Percentiles rank a stretch among this genome's conserved stretches.
Conservation (phyloP, 2,329 filamentous ascomycete species). For the Cladosporium sp. region DNA sequence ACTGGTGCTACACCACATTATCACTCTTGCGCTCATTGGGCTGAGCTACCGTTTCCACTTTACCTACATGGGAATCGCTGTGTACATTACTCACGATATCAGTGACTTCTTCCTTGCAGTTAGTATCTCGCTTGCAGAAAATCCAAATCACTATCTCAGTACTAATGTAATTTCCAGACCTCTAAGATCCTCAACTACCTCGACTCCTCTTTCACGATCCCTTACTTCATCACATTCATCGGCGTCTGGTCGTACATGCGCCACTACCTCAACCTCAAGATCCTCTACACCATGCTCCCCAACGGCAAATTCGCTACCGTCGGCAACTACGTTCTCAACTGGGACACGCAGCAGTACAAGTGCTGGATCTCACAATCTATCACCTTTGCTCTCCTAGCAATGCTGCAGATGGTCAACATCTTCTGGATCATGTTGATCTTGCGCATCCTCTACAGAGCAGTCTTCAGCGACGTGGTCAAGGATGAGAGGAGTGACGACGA, state of each 20-base stretch:
- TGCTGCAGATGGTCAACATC: slow-evolving; percentile 70
- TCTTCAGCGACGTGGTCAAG: slow-evolving; percentile 56
- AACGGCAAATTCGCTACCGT: slow-evolving; percentile 62
- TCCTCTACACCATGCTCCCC: slow-evolving; percentile 70
- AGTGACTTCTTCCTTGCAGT: slow-evolving; percentile 94
- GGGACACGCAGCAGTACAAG: slow-evolving; percentile 74
- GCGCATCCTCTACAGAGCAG: slow-evolving; percentile 68
- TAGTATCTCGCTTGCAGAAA: slow-evolving; percentile 35
- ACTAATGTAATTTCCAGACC: slow-evolving; percentile 51
- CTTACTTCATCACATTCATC: slow-evolving; percentile 82
- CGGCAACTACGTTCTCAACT: slow-evolving; percentile 71
- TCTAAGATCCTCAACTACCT: slow-evolving; percentile 92
- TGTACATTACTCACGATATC: slow-evolving; percentile 93
- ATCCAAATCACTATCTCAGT: background rate
- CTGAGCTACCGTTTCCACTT: slow-evolving; percentile 95
- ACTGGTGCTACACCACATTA: slow-evolving; percentile 84
- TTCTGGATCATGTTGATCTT: slow-evolving; percentile 80
- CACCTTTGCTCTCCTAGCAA: slow-evolving; percentile 59
- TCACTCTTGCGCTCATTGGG: slow-evolving; percentile 77
- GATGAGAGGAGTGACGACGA: slow-evolving; percentile 74
- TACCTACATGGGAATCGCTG: slow-evolving; percentile 86
- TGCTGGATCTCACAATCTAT: slow-evolving; percentile 66
- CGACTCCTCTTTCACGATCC: slow-evolving; percentile 70
- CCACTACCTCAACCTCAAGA: slow-evolving; percentile 76
- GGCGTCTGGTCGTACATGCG: slow-evolving; percentile 83